Evolutionary conservation across 371 early-diverging fungal genomes (phyloP).

Genomic region (Apophysomyces sp.): DNA sequence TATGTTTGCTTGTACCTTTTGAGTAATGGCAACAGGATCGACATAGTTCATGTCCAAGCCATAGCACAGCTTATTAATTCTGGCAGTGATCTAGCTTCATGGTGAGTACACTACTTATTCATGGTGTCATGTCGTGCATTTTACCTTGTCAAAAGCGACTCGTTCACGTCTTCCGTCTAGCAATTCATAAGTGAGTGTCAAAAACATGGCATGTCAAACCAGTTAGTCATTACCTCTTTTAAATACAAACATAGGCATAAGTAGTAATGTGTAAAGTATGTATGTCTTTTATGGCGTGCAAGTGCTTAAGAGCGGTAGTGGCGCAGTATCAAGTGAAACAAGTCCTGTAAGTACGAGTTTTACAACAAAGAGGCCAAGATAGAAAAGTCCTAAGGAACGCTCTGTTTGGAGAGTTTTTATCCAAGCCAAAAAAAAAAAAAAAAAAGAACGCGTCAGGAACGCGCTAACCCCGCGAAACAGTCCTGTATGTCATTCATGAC

Average conservation of each 20-base stretch:
- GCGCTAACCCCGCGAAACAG: slow-evolving; percentile 2
- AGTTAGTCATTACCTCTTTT: slow-evolving; percentile 60
- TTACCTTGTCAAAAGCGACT: slow-evolving; percentile 86
- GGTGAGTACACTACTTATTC: neutral
- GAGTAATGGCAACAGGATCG: slow-evolving; percentile 83
- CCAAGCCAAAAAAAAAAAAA: neutral
- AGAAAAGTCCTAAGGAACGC: neutral
- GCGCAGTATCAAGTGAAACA: slow-evolving; percentile 2
- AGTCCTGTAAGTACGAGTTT: neutral
- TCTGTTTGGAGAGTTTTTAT: neutral
- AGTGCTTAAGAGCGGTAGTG: neutral
- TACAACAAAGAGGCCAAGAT: neutral
- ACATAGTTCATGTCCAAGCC: slow-evolving; percentile 84
- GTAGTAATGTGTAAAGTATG: neutral
- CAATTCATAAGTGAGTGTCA: neutral
- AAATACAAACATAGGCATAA: slow-evolving; percentile 66
- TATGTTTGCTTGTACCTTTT: slow-evolving; percentile 61
- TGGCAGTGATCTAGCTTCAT: slow-evolving; percentile 75
- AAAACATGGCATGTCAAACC: neutral
- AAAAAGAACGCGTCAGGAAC: neutral
- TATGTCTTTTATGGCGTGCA: neutral
- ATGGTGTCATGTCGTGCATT: neutral
- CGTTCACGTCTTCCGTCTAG: slow-evolving; percentile 79
- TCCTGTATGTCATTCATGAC: neutral
- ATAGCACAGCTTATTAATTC: slow-evolving; percentile 87